Percentiles rank a stretch among this genome's conserved stretches.
These are phyloP conservation scores for Nelumbo lutea DNA, from an alignment of 164 flowering plant species.

Conservation along the genomic window DNA sequence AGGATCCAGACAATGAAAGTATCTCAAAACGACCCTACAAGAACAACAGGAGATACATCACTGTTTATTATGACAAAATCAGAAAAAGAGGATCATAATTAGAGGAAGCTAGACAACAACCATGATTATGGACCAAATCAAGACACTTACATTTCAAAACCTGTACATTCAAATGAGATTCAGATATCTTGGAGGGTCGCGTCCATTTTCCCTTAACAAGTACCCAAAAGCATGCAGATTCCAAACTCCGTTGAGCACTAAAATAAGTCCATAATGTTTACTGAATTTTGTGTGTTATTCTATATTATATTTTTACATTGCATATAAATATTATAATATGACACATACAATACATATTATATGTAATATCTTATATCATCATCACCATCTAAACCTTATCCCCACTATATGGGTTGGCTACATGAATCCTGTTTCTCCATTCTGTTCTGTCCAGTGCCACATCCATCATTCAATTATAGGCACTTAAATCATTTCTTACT, in stretches of 20 bases:
- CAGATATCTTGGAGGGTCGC: not conserved
- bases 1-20: conserved; percentile 91
- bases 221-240: not conserved
- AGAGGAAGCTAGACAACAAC: not conserved
- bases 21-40: conserved; percentile 97
- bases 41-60: conserved; percentile 10
- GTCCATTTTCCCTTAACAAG: not conserved
- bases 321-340: no score
- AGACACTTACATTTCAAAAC: not conserved
- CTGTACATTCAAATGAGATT: not conserved
- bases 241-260: not conserved
- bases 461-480: no score
- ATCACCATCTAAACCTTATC: no score
- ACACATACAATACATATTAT: no score
- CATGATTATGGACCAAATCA: not conserved
- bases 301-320: no score
- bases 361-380: no score
- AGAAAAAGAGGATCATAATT: not conserved
- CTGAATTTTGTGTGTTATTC: no score
- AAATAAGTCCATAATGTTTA: not conserved
- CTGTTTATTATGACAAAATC: not conserved
- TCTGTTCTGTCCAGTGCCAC: no score
- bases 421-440: no score
- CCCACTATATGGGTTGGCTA: no score
- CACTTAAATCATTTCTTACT: no score